Conservation (phyloP, 2,329 filamentous ascomycete genomes). For the Trichophyton simii region DNA sequence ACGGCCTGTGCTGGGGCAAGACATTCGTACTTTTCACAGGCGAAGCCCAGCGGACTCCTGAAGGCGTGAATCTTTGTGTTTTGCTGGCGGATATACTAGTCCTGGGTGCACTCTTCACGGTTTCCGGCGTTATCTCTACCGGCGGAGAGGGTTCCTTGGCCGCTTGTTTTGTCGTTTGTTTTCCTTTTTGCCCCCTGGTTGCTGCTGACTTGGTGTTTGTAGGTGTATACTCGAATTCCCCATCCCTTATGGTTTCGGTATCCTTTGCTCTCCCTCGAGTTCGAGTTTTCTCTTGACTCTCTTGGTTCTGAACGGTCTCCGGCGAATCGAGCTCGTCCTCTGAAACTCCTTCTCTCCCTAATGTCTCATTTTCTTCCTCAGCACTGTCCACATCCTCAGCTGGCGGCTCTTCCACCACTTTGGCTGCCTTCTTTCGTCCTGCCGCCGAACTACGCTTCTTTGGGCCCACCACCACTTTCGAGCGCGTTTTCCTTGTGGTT, state of each 20-base stretch:
- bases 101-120: background rate
- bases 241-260: slow-evolving; percentile 25
- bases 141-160: background rate
- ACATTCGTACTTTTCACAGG: background rate
- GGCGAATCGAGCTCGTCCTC: slow-evolving; percentile 21
- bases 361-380: slow-evolving; percentile 18
- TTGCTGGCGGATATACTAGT: background rate
- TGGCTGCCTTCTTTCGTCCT: slow-evolving; percentile 18
- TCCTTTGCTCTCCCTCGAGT: slow-evolving; percentile 13
- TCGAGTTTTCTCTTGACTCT: slow-evolving; percentile 17
- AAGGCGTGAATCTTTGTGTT: background rate
- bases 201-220: slow-evolving; percentile 16
- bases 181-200: slow-evolving; percentile 14
- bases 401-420: slow-evolving; percentile 3
- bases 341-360: slow-evolving; percentile 23
- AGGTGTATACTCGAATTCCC: slow-evolving; percentile 32
- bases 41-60: background rate
- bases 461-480: slow-evolving; percentile 14
- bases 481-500: slow-evolving; percentile 21
- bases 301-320: slow-evolving; percentile 15
- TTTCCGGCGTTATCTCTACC: background rate
- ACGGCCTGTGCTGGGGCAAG: background rate
- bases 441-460: slow-evolving; percentile 18
- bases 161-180: background rate
- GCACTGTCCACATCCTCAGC: background rate